Percentiles rank a stretch among this genome's conserved stretches.
These are phyloP conservation scores for Penicillium silybi DNA, from an alignment of 495 filamentous ascomycete species.

Conservation along the genomic window DNA sequence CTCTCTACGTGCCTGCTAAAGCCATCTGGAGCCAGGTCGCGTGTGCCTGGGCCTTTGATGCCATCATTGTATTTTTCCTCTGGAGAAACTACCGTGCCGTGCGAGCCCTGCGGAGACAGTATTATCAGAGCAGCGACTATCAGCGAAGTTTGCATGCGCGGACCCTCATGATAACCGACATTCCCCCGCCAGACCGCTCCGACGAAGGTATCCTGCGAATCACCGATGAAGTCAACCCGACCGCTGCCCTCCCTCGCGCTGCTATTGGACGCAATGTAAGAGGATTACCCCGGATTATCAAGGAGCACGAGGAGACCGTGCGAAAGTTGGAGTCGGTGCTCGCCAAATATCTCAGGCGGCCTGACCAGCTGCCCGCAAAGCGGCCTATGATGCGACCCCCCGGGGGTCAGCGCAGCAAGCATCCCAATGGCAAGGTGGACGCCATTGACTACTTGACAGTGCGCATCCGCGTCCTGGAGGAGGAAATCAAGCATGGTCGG, in stretches of 20 bases:
- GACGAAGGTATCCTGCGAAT: slow-evolving; percentile 85
- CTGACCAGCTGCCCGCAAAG: slow-evolving; percentile 71
- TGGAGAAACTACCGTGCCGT: slow-evolving; percentile 87
- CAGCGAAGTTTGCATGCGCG: slow-evolving; percentile 82
- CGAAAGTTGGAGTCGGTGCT: slow-evolving; percentile 75
- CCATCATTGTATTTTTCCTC: slow-evolving; percentile 72
- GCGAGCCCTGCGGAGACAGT: slow-evolving; percentile 63
- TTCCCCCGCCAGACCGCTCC: slow-evolving; percentile 65
- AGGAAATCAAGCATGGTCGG: slow-evolving; percentile 77
- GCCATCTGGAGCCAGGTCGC: slow-evolving; percentile 77
- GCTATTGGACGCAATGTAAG: slow-evolving; percentile 90
- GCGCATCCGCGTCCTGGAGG: slow-evolving; percentile 77
- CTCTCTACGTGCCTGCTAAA: slow-evolving; percentile 38
- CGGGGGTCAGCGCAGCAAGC: slow-evolving; percentile 56
- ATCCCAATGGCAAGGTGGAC: slow-evolving; percentile 61
- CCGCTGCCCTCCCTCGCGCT: slow-evolving; percentile 69
- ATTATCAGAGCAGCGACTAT: slow-evolving; percentile 87
- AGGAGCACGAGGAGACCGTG: slow-evolving; percentile 77
- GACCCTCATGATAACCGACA: slow-evolving; percentile 88
- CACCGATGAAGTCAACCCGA: slow-evolving; percentile 70
- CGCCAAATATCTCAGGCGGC: slow-evolving; percentile 86
- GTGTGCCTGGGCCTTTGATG: slow-evolving; percentile 73
- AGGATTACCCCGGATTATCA: slow-evolving; percentile 76
- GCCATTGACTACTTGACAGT: slow-evolving; percentile 90
- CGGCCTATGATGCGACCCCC: slow-evolving; percentile 76